These are phyloP conservation scores for Rhynchospora breviuscula DNA, from an alignment of 176 grass and related monocot genomes.

Conservation along the genomic window DNA sequence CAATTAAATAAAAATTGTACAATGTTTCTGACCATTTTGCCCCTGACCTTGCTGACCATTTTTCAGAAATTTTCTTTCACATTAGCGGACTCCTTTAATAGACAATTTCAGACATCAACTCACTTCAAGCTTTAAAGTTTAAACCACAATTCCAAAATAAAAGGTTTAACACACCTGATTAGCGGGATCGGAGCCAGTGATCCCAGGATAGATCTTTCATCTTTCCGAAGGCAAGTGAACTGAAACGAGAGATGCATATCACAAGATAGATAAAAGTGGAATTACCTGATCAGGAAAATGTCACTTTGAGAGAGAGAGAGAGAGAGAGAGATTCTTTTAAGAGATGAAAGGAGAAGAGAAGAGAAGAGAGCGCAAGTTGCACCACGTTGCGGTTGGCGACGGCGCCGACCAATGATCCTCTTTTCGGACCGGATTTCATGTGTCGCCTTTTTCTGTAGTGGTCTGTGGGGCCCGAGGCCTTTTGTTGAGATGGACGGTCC, in stretches of 20 bases:
- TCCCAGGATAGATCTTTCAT: conserved; percentile 14
- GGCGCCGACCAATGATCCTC: conserved; percentile 21
- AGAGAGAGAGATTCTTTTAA: conserved; percentile 8
- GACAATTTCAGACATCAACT: neutral
- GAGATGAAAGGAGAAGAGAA: neutral
- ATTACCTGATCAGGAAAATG: neutral
- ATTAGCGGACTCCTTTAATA: neutral
- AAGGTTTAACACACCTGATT: conserved; percentile 6
- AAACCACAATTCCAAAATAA: neutral
- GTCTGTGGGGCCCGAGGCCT: neutral
- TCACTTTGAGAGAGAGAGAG: neutral
- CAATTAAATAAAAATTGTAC: neutral
- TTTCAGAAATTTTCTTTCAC: neutral
- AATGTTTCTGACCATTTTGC: neutral
- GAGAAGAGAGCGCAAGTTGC: conserved; percentile 2
- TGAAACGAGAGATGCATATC: neutral
- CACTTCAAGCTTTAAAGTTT: neutral
- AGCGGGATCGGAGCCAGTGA: neutral
- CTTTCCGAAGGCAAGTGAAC: neutral
- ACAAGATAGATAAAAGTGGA: neutral
- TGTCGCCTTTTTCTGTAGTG: neutral
- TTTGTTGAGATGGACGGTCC: neutral
- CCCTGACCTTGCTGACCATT: neutral
- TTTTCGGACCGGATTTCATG: neutral
- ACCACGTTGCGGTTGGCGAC: conserved; percentile 9